A percentile compares a stretch with the other conserved stretches of the same genome.
Evolutionary conservation across 2,329 filamentous ascomycete genomes (phyloP).

Genomic region (Sclerotinia glacialis): DNA sequence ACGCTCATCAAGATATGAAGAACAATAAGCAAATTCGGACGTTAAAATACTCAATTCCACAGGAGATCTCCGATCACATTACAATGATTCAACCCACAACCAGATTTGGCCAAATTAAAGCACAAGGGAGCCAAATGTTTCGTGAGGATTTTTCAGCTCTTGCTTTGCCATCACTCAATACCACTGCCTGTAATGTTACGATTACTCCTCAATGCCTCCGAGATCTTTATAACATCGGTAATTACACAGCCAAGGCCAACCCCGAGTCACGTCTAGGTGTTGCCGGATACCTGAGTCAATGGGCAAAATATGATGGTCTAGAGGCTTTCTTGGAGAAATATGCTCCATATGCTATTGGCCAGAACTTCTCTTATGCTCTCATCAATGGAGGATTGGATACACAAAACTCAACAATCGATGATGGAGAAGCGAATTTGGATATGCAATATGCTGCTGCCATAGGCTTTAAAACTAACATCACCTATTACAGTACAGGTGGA

Average conservation of each 20-base stretch:
- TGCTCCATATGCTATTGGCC: conserved; percentile 28
- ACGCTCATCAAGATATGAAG: conserved; percentile 39
- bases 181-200: conserved; percentile 34
- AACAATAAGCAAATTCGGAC: conserved; percentile 50
- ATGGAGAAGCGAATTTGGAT: conserved; percentile 43
- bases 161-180: conserved; percentile 31
- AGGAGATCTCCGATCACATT: conserved; percentile 40
- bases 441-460: conserved; percentile 50
- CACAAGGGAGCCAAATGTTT: conserved; percentile 33
- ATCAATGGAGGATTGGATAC: conserved; percentile 41
- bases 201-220: conserved; percentile 41
- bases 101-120: conserved; percentile 47
- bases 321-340: conserved; percentile 28
- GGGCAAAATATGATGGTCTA: conserved; percentile 30
- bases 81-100: conserved; percentile 46
- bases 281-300: conserved; percentile 43
- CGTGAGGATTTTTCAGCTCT: conserved; percentile 22
- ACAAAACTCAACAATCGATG: conserved; percentile 42
- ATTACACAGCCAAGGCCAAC: conserved; percentile 46
- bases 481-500: conserved; percentile 54
- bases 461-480: conserved; percentile 52
- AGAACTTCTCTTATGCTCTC: conserved; percentile 33
- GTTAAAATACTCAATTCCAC: conserved; percentile 45
- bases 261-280: conserved; percentile 63
- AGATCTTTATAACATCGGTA: conserved; percentile 42